Conservation (phyloP, 179 eudicot species). For the Spergularia azorica region DNA sequence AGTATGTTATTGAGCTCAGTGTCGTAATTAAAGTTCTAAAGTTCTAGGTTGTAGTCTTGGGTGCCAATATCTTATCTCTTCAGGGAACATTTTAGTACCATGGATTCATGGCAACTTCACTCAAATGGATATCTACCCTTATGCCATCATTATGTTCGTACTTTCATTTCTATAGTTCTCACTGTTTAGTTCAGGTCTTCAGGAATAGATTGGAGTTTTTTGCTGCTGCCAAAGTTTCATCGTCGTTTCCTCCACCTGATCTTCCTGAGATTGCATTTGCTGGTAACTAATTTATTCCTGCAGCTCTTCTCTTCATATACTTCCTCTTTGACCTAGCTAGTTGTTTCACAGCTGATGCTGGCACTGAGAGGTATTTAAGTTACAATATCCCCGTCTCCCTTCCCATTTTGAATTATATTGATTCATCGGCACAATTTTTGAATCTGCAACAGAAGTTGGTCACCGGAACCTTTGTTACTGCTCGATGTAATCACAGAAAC, state of each 20-base stretch:
- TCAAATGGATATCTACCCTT: not conserved
- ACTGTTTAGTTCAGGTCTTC: conserved; percentile 64
- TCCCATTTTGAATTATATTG: not conserved
- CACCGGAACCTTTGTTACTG: not conserved
- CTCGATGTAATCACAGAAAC: conserved; percentile 1
- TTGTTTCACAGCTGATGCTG: not conserved
- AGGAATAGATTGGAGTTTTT: conserved; percentile 80
- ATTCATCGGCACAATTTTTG: not conserved
- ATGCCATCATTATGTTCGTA: conserved; percentile 6
- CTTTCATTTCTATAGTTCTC: conserved; percentile 16
- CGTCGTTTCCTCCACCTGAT: conserved; percentile 81
- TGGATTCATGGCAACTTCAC: not conserved
- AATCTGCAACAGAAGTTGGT: not conserved
- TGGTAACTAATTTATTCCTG: conserved; percentile 45
- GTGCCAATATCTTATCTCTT: not conserved
- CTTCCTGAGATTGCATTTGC: conserved; percentile 98
- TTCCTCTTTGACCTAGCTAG: conserved; percentile 1
- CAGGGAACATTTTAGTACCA: not conserved
- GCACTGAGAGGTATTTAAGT: not conserved
- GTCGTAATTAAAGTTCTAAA: too few species aligned
- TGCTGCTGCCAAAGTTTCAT: conserved; percentile 91
- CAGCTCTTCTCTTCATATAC: not conserved
- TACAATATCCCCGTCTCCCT: not conserved
- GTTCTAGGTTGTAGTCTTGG: not conserved
- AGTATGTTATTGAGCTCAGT: too few species aligned